Evolutionary conservation across 23 red algal species (phyloP).

Genomic region (Gracilaria gracilis): DNA sequence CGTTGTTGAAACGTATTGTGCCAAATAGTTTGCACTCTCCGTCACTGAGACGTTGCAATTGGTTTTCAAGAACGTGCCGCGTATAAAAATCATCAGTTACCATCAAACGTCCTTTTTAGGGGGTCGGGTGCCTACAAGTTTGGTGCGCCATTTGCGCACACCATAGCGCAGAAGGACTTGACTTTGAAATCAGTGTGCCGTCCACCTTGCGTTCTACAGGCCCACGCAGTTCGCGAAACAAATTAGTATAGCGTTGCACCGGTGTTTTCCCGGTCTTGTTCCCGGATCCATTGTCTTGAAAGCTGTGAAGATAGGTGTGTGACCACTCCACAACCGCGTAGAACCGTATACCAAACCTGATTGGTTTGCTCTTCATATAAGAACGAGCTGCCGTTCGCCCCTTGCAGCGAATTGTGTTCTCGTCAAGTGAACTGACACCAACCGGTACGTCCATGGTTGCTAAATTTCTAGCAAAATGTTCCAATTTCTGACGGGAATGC

Average conservation of each 20-base stretch:
- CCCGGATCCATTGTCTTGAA: no score
- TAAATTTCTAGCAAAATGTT: constrained; percentile 8
- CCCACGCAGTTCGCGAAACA: no score
- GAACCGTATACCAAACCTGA: constrained; percentile 3
- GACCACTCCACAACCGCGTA: background rate
- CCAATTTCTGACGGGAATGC: background rate
- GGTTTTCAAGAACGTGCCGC: background rate
- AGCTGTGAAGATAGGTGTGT: background rate
- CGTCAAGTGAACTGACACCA: no score
- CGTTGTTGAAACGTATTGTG: no score
- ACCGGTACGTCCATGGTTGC: background rate
- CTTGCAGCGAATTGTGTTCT: no score
- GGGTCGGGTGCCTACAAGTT: background rate
- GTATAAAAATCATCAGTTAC: constrained; percentile 33
- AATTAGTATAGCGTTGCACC: no score
- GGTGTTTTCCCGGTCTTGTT: no score
- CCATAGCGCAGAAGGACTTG: background rate
- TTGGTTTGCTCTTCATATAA: background rate
- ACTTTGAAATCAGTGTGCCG: background rate
- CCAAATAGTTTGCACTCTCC: background rate
- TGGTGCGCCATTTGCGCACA: constrained; percentile 5
- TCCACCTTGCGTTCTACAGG: background rate
- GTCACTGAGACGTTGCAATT: background rate
- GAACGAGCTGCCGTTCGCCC: no score
- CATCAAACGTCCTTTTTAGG: background rate